Base-by-base conservation (phyloP, 352 stramenopile genomes). In the Pythium insidiosum region DNA sequence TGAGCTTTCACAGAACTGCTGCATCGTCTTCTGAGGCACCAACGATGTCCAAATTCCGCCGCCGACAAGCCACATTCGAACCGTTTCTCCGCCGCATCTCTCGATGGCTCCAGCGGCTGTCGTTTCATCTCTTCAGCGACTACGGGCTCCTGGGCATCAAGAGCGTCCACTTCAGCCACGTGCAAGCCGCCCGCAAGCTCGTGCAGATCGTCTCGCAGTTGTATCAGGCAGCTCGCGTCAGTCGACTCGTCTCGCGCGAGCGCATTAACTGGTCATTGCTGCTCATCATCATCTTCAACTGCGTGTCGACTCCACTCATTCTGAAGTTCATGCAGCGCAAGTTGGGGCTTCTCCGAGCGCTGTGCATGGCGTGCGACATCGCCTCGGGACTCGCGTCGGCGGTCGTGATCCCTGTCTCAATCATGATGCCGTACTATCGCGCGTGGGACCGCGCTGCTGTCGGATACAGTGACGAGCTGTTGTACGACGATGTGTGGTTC, bases 401-500 rank as follows among this genome's bases (percentile, higher is more conserved):
- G 37, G 37, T 43, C 7, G 18, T 24, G 6, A 13, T 43, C 9
- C 37, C 37, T 10, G 9, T 15, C 16, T 43, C 16, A 5, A 23
- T 43, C 5, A 26, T 28, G 7, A 10, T 13, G 6, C 11, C 19
- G 37, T 43, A 43, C 25, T 11, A 6, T 12, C 12, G 20, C n/a
- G 37, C n/a, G 21, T 43, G 37, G 37, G 20, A 43, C 21, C 6
- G 37, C 16, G 37, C 21, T 5, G 13, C 1, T 7, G 11, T 16
- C 9, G 37, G 37, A 6, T 43, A 18, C 25, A 19, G n/a, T 19
- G 37, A 43, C 37, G 22, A 23, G 37, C 45, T 38, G 25, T 55
- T 49, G 52, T 56, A 56, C 21, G 46, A 60, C 16, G 52, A 60
- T 20, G 28, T 22, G 4, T 60, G 52, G 52, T 36, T 60, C 18